Conservation (phyloP, 2,329 filamentous ascomycete genomes). For the Cryphonectria nitschkei region DNA sequence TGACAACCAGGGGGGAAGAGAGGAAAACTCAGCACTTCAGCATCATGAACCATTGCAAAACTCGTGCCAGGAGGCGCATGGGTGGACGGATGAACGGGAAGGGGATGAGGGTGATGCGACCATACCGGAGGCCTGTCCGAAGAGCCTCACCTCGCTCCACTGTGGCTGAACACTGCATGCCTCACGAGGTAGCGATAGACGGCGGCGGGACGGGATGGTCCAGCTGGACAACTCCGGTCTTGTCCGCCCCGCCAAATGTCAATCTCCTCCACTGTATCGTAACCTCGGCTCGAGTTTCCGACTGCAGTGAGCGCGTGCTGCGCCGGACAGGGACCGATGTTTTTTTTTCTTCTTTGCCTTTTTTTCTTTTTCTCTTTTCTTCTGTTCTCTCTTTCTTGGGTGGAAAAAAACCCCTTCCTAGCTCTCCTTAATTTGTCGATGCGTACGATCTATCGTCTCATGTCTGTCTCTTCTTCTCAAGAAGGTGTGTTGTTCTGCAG, state of each 20-base stretch:
- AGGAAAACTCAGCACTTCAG: not conserved
- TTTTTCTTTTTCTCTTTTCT: not conserved
- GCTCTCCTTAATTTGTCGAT: not conserved
- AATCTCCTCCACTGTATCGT: not conserved
- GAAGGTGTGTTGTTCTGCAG: not conserved
- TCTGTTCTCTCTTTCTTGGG: not conserved
- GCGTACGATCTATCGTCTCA: constrained; percentile 1
- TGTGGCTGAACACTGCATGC: constrained; percentile 23
- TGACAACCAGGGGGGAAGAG: not conserved
- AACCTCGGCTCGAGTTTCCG: constrained; percentile 2
- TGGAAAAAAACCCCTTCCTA: too few species aligned
- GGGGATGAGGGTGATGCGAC: constrained; percentile 22
- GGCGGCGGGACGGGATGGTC: not conserved
- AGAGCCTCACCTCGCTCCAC: constrained; percentile 27
- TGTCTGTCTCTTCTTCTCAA: not conserved
- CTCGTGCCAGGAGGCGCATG: constrained; percentile 5
- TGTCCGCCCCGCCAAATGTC: constrained; percentile 3
- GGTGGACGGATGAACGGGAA: constrained; percentile 5
- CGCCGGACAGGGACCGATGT: not conserved
- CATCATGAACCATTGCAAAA: constrained; percentile 6
- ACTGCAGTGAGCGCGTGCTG: not conserved
- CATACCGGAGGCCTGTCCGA: constrained; percentile 27
- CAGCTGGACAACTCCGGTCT: constrained; percentile 1
- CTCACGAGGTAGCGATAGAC: not conserved
- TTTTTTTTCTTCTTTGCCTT: too few species aligned